Evolutionary conservation across 495 filamentous ascomycete genomes (phyloP).

Genomic region (Diplogelasinospora grovesii): DNA sequence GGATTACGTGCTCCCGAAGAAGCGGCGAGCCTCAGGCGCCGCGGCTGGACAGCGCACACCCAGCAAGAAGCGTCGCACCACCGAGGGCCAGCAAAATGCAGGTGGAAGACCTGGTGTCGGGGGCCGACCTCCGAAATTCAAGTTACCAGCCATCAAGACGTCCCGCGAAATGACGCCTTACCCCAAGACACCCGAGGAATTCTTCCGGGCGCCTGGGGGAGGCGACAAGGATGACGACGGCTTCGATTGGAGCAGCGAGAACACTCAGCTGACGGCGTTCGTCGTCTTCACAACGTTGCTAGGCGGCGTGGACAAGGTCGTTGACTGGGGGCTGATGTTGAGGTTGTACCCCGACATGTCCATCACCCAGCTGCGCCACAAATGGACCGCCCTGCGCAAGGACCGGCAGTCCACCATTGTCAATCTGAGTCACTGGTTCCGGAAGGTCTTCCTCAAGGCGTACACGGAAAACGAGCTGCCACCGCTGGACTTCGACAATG

Average conservation of each 20-base stretch:
- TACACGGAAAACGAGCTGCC: conserved; percentile 66
- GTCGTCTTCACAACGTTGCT: conserved; percentile 65
- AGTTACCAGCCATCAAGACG: conserved; percentile 30
- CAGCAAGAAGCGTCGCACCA: conserved; percentile 14
- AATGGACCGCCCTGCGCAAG: conserved; percentile 52
- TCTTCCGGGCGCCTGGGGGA: conserved; percentile 23
- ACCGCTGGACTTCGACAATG: conserved; percentile 61
- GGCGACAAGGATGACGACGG: conserved; percentile 25
- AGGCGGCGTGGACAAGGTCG: conserved; percentile 59
- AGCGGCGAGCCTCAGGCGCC: no score
- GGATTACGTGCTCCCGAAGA: not conserved
- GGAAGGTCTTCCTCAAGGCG: conserved; percentile 64
- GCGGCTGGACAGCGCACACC: not conserved
- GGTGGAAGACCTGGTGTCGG: conserved; percentile 8
- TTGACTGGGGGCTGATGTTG: conserved; percentile 70
- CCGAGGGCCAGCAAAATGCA: conserved; percentile 7
- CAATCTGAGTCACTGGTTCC: conserved; percentile 69
- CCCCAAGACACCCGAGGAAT: conserved; percentile 29
- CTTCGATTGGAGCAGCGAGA: conserved; percentile 34
- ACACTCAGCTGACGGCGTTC: conserved; percentile 58
- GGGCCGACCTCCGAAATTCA: conserved; percentile 20
- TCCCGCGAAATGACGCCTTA: conserved; percentile 33
- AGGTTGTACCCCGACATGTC: conserved; percentile 57
- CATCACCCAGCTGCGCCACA: conserved; percentile 49
- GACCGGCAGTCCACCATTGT: conserved; percentile 57